These are phyloP conservation scores for Leccinellum albellum DNA, from an alignment of 768 basidiomycete species.

Conservation along the genomic window DNA sequence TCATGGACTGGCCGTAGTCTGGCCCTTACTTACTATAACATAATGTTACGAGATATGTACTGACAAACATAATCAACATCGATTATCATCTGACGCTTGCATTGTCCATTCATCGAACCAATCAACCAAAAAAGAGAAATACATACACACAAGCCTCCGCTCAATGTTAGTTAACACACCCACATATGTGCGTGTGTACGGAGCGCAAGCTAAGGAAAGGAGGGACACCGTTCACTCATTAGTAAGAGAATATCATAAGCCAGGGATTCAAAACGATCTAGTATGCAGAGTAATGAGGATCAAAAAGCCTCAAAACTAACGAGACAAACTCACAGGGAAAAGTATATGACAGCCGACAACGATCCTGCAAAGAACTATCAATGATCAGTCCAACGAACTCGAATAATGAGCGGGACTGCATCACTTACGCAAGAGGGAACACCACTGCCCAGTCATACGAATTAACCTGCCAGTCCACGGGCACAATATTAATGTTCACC, in stretches of 20 bases:
- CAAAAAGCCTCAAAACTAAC: constrained; percentile 5
- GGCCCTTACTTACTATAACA: too few relatives aligned
- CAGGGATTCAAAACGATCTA: constrained; percentile 86
- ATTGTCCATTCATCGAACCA: neutral
- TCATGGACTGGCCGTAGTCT: too few relatives aligned
- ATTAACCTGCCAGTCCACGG: constrained; percentile 65
- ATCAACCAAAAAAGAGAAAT: neutral
- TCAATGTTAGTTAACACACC: neutral
- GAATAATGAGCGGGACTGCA: neutral
- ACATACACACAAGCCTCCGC: neutral
- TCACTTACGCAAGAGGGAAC: constrained; percentile 58
- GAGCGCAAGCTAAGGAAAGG: neutral
- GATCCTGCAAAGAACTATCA: constrained; percentile 25
- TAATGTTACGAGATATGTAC: neutral
- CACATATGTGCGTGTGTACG: neutral
- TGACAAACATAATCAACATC: too few relatives aligned
- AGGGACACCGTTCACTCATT: neutral
- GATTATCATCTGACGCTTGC: neutral
- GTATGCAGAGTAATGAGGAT: neutral
- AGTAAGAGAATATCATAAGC: constrained; percentile 79
- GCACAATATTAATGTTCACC: constrained; percentile 42
- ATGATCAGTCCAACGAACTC: neutral
- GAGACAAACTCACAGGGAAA: constrained; percentile 57
- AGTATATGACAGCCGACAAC: constrained; percentile 65
- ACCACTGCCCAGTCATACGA: constrained; percentile 65